Evolutionary conservation across 805 yeast genomes (phyloP).

Genomic region (Scheffersomyces ergatensis): DNA sequence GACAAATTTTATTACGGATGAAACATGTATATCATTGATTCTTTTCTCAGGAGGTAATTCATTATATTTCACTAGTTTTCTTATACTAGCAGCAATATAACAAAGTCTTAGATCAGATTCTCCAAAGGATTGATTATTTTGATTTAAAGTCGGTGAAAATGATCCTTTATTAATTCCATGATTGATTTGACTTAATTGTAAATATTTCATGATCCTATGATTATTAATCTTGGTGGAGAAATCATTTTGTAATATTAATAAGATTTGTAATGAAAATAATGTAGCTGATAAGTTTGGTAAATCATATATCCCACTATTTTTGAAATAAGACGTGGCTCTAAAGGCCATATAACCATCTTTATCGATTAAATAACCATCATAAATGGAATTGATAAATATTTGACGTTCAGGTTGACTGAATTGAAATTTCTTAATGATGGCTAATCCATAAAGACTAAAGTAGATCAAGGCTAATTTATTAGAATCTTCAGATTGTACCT

Average conservation of each 20-base stretch:
- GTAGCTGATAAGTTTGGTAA: conserved; percentile 72
- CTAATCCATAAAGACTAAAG: conserved; percentile 65
- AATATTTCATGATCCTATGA: conserved; percentile 54
- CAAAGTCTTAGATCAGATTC: conserved; percentile 73
- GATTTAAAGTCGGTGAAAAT: conserved; percentile 30
- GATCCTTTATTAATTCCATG: conserved; percentile 30
- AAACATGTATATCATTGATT: conserved; percentile 41
- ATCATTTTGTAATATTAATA: conserved; percentile 50
- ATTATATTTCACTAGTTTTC: conserved; percentile 45
- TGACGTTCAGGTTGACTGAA: conserved; percentile 14
- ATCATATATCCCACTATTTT: conserved; percentile 40
- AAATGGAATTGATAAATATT: conserved; percentile 37
- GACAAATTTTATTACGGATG: conserved; percentile 34
- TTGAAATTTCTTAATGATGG: conserved; percentile 37
- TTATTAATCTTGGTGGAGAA: conserved; percentile 25
- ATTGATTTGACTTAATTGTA: conserved; percentile 54
- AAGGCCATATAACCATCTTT: conserved; percentile 43
- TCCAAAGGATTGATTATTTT: conserved; percentile 39
- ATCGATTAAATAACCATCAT: conserved; percentile 39
- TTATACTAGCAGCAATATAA: conserved; percentile 68
- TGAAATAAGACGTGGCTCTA: conserved; percentile 55
- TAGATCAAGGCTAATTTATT: conserved; percentile 68
- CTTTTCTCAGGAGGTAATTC: conserved; percentile 14
- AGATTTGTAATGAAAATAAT: conserved; percentile 63
- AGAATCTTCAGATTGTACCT: conserved; percentile 62